These are phyloP conservation scores for Reticulascus tulasneorum DNA, from an alignment of 2,329 filamentous ascomycete species.

Conservation along the genomic window DNA sequence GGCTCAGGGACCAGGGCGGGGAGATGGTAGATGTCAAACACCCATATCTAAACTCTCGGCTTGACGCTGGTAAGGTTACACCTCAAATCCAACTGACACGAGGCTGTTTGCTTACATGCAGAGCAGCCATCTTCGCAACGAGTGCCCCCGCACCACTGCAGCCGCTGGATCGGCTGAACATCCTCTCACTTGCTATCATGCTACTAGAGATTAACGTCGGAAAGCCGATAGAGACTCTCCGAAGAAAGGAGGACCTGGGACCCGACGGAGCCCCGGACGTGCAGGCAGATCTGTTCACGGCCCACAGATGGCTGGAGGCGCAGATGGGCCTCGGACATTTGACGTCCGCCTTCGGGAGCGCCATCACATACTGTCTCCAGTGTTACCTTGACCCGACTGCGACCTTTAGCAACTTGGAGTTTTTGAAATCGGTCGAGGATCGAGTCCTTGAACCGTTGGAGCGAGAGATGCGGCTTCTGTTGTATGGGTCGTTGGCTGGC, in stretches of 20 bases:
- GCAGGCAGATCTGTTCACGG: not conserved
- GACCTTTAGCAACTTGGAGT: not conserved
- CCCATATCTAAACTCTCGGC: not conserved
- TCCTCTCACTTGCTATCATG: slow-evolving; percentile 1
- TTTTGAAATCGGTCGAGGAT: not conserved
- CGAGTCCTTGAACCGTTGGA: slow-evolving; percentile 1
- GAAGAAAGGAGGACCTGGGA: not conserved
- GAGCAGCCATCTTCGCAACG: not conserved
- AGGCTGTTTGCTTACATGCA: not conserved
- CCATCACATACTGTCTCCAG: not conserved
- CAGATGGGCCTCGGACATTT: not conserved
- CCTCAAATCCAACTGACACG: too few relatives aligned
- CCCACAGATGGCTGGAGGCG: not conserved
- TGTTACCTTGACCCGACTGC: not conserved
- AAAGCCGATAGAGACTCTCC: not conserved
- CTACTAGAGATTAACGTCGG: slow-evolving; percentile 2
- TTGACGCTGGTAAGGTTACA: not conserved
- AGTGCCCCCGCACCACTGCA: not conserved
- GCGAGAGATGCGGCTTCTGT: not conserved
- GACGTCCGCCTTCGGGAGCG: not conserved
- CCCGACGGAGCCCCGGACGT: not conserved
- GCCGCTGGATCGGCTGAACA: not conserved
- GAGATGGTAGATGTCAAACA: not conserved
- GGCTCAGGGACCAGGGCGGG: not conserved
- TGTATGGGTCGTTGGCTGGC: too few relatives aligned